Evolutionary conservation across 352 stramenopile species (phyloP), one percentile per base, ranked within the genome.

Genomic region (Salisapilia sapeloensis): DNA sequence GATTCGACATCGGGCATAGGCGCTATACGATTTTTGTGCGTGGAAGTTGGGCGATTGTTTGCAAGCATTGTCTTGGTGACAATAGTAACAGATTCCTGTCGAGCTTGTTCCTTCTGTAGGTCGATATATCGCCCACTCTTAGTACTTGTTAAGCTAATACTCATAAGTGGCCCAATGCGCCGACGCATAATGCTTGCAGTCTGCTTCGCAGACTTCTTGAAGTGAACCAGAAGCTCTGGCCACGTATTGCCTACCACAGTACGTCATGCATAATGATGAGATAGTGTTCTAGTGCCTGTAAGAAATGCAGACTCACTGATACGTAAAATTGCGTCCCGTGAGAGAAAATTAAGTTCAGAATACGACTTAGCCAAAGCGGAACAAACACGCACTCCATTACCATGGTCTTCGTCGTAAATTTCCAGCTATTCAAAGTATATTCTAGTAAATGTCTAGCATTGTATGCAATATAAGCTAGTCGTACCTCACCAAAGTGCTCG

Each of bases 381-480:
- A 36, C 64, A 84, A 24, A 89, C 76, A n/a, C 74, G 74, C 7
- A 86, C 64, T n/a, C 71, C 70, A 14, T 83, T 81, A 22, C 70
- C 74, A 28, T 83, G 62, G 4, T 79, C 43, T 20, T 74, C 54
- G 31, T 85, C 67, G 33, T 84, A 89, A 13, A 89, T 56, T 44
- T 89, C 74, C n/a, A 89, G 46, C 56, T 80, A 30, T 28, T 38
- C 21, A 15, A 32, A 15, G 16, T 6, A 17, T 15, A 33, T 26
- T 22, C 14, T 22, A 48, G 10, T 17, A 25, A 12, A 27, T 28
- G 10, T 10, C 10, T 4, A 28, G 3, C 11, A 16, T 21, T 29
- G 10, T n/a, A 17, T 31, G 11, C 24, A 2, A 38, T 10, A 10
- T 33, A 14, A 18, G 17, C 19, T 14, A 33, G 12, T 18, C 48